A percentile compares a stretch with the other conserved stretches of the same genome.
Evolutionary conservation across 495 filamentous ascomycete species (phyloP).

Genomic region (Aspergillus biplanus): DNA sequence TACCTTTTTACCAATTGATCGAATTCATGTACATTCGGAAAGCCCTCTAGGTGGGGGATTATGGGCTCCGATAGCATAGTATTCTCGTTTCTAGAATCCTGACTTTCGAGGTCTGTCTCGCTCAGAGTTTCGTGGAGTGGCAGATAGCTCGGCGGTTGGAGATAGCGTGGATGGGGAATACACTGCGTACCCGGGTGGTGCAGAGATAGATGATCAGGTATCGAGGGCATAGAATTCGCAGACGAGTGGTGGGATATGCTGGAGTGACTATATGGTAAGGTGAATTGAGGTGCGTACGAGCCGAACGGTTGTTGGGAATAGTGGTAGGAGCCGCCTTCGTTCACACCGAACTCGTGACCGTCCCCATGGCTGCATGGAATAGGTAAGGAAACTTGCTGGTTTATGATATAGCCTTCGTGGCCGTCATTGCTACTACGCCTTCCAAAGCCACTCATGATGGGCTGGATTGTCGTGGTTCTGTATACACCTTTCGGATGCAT

Average conservation of each 20-base stretch:
- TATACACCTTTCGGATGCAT: not conserved
- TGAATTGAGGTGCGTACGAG: conserved; percentile 41
- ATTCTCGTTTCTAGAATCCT: conserved; percentile 47
- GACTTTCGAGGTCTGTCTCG: conserved; percentile 48
- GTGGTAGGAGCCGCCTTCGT: conserved; percentile 39
- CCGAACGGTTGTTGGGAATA: conserved; percentile 42
- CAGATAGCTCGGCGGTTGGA: conserved; percentile 40
- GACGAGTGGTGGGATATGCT: conserved; percentile 39
- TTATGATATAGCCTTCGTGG: conserved; percentile 43
- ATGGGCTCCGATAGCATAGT: conserved; percentile 51
- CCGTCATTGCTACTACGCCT: conserved; percentile 38
- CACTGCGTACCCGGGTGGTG: conserved; percentile 40
- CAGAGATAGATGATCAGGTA: conserved; percentile 35
- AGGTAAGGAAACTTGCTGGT: conserved; percentile 40
- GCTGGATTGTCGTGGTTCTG: not conserved
- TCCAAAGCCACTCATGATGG: conserved; percentile 43
- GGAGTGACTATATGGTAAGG: conserved; percentile 39
- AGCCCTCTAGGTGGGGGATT: conserved; percentile 50
- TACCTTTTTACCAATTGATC: conserved; percentile 59
- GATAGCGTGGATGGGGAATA: conserved; percentile 40
- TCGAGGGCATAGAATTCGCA: conserved; percentile 39
- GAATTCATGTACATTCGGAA: conserved; percentile 57
- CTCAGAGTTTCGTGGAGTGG: conserved; percentile 39
- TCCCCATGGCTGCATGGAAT: conserved; percentile 39
- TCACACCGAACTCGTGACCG: conserved; percentile 37